Base-by-base conservation (phyloP, 2,329 filamentous ascomycete species). In the Colletotrichum sp. region DNA sequence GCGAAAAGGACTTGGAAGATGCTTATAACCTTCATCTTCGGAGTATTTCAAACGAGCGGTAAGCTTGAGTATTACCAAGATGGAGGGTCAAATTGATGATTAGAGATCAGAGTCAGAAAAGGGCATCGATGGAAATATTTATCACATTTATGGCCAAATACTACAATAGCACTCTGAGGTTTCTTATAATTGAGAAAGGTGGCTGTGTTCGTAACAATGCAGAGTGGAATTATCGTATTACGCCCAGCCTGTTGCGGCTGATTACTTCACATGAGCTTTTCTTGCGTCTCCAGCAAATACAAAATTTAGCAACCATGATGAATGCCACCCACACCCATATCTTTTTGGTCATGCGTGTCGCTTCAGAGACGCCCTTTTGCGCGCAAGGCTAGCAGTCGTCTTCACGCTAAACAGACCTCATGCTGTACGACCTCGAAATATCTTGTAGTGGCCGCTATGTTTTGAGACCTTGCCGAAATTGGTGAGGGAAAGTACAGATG, bases 341-440 rank as follows among this genome's bases (percentile, higher is more conserved):
- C 44, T 7, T 4, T 48, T 6, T 48, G 18, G 7, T 3, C 44
- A 48, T 48, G 10, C 18, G 30, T n/a, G 4, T 32, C 30, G 12
- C 5, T 32, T 32, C 30, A 32, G 5, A 32, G 1, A n/a, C 18
- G 7, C 18, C 18, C 39, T 5, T 3, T 48, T 48, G 8, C 2
- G 1, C 6, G 39, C 6, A 48, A 48, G 18, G 9, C 39, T 48
- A 1, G 44, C 44, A 13, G 44, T 22, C 10, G 4, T 48, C n/a
- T 13, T 48, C 0, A 13, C 3, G 18, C 18, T 48, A 2, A 48
- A 3, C 2, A 48, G 44, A 12, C 4, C 4, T 32, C 1, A 32
- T 48, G 39, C 39, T 48, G 39, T 48, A 48, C 39, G 8, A 12
- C 39, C 3, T 48, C 9, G 9, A 3, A 48, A 48, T n/a, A 1